Evolutionary conservation across 768 basidiomycete genomes (phyloP).

Genomic region (Cubamyces sp.): DNA sequence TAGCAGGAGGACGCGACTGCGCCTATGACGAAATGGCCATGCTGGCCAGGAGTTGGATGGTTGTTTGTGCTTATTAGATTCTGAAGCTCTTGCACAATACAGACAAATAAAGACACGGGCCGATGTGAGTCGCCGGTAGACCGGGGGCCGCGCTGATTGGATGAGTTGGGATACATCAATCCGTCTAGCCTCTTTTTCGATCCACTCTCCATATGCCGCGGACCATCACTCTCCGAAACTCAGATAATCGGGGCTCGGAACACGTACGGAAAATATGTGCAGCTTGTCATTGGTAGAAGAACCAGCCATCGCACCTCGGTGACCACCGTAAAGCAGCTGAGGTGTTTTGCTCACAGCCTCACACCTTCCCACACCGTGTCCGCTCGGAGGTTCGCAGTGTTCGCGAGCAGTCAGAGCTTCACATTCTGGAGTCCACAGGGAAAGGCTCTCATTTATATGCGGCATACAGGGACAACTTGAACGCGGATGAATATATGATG

Average conservation of each 20-base stretch:
- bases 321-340: neutral
- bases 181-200: neutral
- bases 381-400: too few species aligned
- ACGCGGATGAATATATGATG: too few species aligned
- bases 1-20: neutral
- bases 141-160: neutral
- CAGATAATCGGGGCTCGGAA: neutral
- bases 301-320: neutral
- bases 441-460: too few species aligned
- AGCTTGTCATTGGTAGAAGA: neutral
- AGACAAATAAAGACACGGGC: conserved; percentile 6
- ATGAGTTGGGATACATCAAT: too few species aligned
- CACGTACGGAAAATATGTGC: neutral
- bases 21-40: conserved; percentile 3
- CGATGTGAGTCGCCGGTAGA: neutral
- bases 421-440: too few species aligned
- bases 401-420: too few species aligned
- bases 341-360: too few species aligned
- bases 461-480: too few species aligned
- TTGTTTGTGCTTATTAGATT: conserved; percentile 33
- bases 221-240: neutral
- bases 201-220: neutral
- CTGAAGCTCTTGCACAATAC: conserved; percentile 25
- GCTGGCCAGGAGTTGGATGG: neutral
- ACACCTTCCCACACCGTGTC: too few species aligned